Percentiles rank a stretch among this genome's conserved stretches.
Conservation (phyloP, 2,329 filamentous ascomycete genomes). For the Beauveria pseudobassiana region DNA sequence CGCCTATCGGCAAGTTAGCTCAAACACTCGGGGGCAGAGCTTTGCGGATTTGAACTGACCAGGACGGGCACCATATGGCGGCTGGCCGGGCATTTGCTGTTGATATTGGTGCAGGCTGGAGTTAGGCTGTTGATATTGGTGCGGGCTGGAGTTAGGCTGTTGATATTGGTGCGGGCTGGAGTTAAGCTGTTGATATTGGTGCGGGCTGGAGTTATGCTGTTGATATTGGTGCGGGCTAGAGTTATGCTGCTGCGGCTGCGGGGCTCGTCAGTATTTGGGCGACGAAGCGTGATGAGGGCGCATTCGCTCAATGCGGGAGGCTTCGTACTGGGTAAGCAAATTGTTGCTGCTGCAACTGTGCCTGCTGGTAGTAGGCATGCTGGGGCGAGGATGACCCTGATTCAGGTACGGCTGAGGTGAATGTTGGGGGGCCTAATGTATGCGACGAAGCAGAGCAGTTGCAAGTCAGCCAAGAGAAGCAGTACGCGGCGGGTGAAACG, state of each 20-base stretch:
- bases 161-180: conserved; percentile 25
- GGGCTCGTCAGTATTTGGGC: not conserved
- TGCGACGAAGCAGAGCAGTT: not conserved
- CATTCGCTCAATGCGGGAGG: not conserved
- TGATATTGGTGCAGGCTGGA: conserved; percentile 27
- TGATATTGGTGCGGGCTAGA: conserved; percentile 25
- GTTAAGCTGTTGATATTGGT: conserved; percentile 26
- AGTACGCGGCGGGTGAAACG: not conserved
- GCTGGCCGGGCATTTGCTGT: conserved; percentile 19
- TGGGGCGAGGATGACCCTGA: conserved; percentile 29
- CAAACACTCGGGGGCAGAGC: not conserved
- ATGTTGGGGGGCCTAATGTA: conserved; percentile 3
- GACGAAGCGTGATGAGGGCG: not conserved
- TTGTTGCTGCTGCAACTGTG: conserved; percentile 42
- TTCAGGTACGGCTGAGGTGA: conserved; percentile 31
- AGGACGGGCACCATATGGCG: conserved; percentile 40
- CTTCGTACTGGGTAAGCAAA: conserved; percentile 34
- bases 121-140: conserved; percentile 15
- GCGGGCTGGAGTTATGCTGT: conserved; percentile 19
- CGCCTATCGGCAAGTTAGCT: not conserved
- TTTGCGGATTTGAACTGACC: conserved; percentile 27
- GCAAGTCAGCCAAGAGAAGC: not conserved
- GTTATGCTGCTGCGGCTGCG: conserved; percentile 16
- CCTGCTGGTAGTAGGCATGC: conserved; percentile 35
- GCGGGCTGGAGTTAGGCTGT: conserved; percentile 15